Percentiles rank a stretch among this genome's conserved stretches.
Evolutionary conservation across 352 stramenopile species (phyloP).

Genomic region (Phytopythium boreale): DNA sequence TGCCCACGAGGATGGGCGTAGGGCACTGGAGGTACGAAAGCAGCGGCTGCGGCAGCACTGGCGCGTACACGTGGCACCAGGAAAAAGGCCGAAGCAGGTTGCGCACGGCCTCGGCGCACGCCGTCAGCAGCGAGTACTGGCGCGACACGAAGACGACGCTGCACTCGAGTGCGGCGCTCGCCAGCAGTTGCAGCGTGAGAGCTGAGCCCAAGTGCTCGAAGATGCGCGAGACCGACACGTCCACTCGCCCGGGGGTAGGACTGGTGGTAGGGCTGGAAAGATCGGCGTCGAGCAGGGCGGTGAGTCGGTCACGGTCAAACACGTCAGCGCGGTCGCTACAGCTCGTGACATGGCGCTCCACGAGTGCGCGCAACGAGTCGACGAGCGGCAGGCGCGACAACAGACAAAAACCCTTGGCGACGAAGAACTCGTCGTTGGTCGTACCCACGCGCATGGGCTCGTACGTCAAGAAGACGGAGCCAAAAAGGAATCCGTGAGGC

Average conservation of each 20-base stretch:
- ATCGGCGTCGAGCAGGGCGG: constrained; percentile 35
- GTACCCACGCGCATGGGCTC: constrained; percentile 42
- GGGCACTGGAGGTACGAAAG: constrained; percentile 88
- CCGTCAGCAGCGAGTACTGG: constrained; percentile 79
- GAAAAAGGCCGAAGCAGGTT: constrained; percentile 84
- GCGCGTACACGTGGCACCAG: constrained; percentile 90
- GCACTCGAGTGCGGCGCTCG: constrained; percentile 82
- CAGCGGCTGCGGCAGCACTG: constrained; percentile 78
- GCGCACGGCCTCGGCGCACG: constrained; percentile 80
- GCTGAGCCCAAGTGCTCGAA: constrained; percentile 71
- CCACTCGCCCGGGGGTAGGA: constrained; percentile 20
- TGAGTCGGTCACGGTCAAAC: constrained; percentile 45
- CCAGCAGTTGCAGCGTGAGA: constrained; percentile 70
- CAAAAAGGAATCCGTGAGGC: constrained; percentile 68
- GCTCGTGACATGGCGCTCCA: constrained; percentile 48
- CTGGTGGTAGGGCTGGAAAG: constrained; percentile 19
- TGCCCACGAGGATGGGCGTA: constrained; percentile 86
- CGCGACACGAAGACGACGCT: constrained; percentile 83
- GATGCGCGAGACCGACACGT: constrained; percentile 63
- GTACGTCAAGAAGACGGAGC: constrained; percentile 77
- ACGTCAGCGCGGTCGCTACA: constrained; percentile 32
- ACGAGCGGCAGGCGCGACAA: constrained; percentile 65
- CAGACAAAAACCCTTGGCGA: constrained; percentile 67
- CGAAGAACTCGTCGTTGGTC: constrained; percentile 44
- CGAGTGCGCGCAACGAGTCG: constrained; percentile 46